Percentiles rank a stretch among this genome's conserved stretches.
phyloP scores from a whole-genome alignment of 257 asterid species.

The Fraxinus excelsior region DNA sequence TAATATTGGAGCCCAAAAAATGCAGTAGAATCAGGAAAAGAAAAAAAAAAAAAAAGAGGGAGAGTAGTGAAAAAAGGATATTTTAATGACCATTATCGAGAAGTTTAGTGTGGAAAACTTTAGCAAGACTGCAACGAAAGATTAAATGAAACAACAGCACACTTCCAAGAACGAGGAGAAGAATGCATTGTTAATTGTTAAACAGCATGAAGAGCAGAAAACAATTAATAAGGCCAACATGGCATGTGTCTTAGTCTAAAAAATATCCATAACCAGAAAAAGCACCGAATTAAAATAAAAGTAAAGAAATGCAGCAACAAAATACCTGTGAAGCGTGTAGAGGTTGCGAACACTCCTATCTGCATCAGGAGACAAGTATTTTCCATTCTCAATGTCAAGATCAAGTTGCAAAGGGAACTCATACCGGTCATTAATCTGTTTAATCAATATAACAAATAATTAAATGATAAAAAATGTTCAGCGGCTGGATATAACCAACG shows the following conservation, averaged over 20 bases:
- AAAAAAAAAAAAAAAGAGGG: background rate
- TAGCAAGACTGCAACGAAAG: slow-evolving; percentile 14
- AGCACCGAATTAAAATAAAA: slow-evolving; percentile 18
- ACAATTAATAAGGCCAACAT: background rate
- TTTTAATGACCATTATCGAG: slow-evolving; percentile 17
- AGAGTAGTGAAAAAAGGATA: slow-evolving; percentile 7
- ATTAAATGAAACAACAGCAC: slow-evolving; percentile 6
- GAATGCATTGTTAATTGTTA: background rate
- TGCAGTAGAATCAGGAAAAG: background rate
- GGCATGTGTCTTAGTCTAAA: slow-evolving; percentile 7
- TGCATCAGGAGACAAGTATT: slow-evolving; percentile 82
- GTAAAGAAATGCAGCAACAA: slow-evolving; percentile 5
- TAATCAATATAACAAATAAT: slow-evolving; percentile 17
- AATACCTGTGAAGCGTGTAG: slow-evolving; percentile 86
- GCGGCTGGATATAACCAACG: background rate
- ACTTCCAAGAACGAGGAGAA: background rate
- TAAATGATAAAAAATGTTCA: background rate
- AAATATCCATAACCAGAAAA: slow-evolving; percentile 15
- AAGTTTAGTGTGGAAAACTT: background rate
- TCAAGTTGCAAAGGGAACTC: slow-evolving; percentile 95
- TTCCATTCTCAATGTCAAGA: slow-evolving; percentile 83
- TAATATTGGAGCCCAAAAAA: background rate
- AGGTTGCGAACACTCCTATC: slow-evolving; percentile 80
- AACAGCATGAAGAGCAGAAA: background rate
- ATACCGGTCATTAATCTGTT: slow-evolving; percentile 88